phyloP scores from a whole-genome alignment of 345 rosid species.

The Corchorus olitorius region DNA sequence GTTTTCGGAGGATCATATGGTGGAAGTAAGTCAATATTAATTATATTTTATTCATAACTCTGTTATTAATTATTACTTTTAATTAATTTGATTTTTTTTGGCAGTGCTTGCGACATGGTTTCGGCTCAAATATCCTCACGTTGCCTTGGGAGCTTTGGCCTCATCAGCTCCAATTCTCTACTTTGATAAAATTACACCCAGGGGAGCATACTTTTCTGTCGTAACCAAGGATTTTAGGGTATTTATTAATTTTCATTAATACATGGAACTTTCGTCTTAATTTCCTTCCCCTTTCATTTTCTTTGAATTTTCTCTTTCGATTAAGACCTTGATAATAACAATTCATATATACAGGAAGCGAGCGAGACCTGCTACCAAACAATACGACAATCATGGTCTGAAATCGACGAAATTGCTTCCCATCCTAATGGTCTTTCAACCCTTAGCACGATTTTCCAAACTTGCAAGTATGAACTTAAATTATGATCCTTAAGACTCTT shows the following conservation, averaged over 20 bases:
- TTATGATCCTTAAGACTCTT: too few relatives aligned
- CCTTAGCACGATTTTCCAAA: conserved; percentile 62
- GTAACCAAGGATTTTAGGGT: conserved; percentile 58
- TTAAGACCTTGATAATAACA: not conserved
- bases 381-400: conserved; percentile 39
- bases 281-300: not conserved
- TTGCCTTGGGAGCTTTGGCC: conserved; percentile 58
- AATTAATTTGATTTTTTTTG: not conserved
- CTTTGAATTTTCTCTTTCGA: not conserved
- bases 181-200: conserved; percentile 35
- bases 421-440: conserved; percentile 42
- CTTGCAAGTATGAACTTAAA: conserved; percentile 47
- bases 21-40: conserved; percentile 51
- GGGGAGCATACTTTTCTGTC: conserved; percentile 45
- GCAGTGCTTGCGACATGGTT: conserved; percentile 60
- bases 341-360: conserved; percentile 39
- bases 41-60: not conserved
- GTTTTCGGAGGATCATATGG: conserved; percentile 76
- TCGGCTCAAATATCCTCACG: conserved; percentile 55
- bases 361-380: conserved; percentile 46
- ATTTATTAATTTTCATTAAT: not conserved
- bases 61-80: not conserved
- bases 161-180: conserved; percentile 58
- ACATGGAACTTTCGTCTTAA: not conserved
- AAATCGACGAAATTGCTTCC: conserved; percentile 47